Evolutionary conservation across 208 protist species (phyloP).

Genomic region (Leishmania aethiopica): DNA sequence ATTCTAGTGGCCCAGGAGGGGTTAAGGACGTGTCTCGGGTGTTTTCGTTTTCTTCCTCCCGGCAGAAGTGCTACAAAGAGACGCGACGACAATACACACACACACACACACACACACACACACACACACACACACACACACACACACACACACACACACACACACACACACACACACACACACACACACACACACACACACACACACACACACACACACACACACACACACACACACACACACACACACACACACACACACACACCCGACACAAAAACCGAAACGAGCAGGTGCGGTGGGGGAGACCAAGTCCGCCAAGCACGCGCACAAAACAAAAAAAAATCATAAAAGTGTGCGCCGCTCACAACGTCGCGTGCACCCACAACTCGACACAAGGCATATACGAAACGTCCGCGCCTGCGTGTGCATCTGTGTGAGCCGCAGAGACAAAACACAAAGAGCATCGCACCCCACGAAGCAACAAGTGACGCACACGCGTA

Average conservation of each 20-base stretch:
- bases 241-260: not conserved
- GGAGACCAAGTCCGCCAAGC: not conserved
- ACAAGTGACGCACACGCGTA: not conserved
- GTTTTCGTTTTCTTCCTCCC: not conserved
- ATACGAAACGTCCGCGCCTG: not conserved
- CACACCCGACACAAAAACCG: not conserved
- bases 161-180: not conserved
- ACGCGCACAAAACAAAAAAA: not conserved
- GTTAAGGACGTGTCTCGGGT: not conserved
- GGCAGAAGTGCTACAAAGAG: not conserved
- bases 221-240: not conserved
- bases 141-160: not conserved
- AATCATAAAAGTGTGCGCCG: not conserved
- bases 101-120: no score
- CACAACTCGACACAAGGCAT: not conserved
- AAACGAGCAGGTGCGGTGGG: not conserved
- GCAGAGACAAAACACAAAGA: not conserved
- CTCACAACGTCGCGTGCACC: not conserved
- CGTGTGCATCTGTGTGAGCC: not conserved
- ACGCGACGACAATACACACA: not conserved
- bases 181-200: not conserved
- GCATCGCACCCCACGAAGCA: not conserved
- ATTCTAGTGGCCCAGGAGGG: not conserved
- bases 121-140: not conserved
- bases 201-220: no score